phyloP scores from a whole-genome alignment of 768 basidiomycete genomes.

The Pholiota conissans region DNA sequence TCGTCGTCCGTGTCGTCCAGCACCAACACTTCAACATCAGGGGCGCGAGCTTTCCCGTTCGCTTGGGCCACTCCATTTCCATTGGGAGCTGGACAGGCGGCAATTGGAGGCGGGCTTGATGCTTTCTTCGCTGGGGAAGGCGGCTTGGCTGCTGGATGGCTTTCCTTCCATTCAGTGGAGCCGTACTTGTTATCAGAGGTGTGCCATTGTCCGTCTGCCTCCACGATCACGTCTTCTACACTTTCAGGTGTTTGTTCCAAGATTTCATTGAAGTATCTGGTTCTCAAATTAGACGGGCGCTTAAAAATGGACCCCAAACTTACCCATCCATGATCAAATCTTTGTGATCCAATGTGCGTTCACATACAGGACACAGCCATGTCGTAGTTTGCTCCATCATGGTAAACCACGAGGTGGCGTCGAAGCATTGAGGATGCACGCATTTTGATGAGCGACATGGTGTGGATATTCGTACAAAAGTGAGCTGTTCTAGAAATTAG shows the following conservation, averaged over 20 bases:
- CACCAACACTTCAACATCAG: conserved; percentile 58
- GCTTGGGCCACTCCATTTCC: conserved; percentile 29
- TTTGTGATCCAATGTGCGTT: conserved; percentile 69
- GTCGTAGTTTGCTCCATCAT: conserved; percentile 97
- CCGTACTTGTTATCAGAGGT: conserved; percentile 85
- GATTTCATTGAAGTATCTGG: conserved; percentile 87
- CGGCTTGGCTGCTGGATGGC: conserved; percentile 34
- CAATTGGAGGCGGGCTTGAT: conserved; percentile 16
- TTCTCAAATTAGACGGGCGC: background rate
- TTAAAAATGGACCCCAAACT: conserved; percentile 3
- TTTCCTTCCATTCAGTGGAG: conserved; percentile 67
- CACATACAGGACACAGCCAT: conserved; percentile 94
- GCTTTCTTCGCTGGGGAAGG: conserved; percentile 34
- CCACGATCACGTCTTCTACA: conserved; percentile 91
- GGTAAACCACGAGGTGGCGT: conserved; percentile 90
- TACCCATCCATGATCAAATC: conserved; percentile 94
- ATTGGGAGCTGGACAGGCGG: conserved; percentile 21
- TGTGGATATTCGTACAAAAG: conserved; percentile 79
- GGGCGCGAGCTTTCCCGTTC: conserved; percentile 43
- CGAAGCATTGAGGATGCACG: conserved; percentile 93
- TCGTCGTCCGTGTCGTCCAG: conserved; percentile 74
- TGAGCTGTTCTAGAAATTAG: conserved; percentile 52
- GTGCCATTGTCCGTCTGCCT: conserved; percentile 96
- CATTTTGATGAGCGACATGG: conserved; percentile 89
- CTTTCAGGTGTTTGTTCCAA: conserved; percentile 72